phyloP scores from a whole-genome alignment of 352 stramenopile genomes.

The Phytophthora nicotianae region DNA sequence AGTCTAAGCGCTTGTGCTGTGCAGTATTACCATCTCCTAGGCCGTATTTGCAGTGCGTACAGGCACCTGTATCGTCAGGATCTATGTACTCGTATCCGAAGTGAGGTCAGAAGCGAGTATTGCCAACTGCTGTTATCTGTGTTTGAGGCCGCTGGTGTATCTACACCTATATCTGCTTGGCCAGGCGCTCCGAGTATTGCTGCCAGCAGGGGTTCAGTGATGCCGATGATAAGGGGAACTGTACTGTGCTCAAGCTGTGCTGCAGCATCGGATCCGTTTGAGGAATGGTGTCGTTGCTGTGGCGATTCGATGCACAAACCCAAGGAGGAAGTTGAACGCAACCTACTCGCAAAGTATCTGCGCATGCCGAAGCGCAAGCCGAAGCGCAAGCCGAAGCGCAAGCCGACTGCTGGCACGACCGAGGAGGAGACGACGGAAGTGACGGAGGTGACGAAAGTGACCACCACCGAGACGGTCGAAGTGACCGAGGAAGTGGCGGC shows the following conservation, averaged over 20 bases:
- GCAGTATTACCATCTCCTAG: conserved; percentile 43
- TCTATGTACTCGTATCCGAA: conserved; percentile 34
- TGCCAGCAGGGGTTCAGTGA: too few relatives aligned
- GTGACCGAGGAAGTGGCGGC: too few relatives aligned
- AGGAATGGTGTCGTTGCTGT: not conserved
- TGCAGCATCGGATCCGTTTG: not conserved
- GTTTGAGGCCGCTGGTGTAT: conserved; percentile 18
- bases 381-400: too few relatives aligned
- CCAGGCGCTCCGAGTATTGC: too few relatives aligned
- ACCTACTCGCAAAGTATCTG: not conserved
- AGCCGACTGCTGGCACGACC: too few relatives aligned
- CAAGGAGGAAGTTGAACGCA: not conserved
- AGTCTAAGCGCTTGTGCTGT: conserved; percentile 29
- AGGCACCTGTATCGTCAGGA: conserved; percentile 53
- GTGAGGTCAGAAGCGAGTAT: conserved; percentile 33
- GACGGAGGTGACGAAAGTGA: too few relatives aligned
- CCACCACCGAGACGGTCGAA: too few relatives aligned
- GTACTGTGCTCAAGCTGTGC: not conserved
- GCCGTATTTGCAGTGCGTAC: conserved; percentile 45
- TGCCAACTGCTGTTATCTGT: conserved; percentile 25
- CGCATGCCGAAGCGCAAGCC: too few relatives aligned
- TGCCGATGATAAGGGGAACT: not conserved
- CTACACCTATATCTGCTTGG: too few relatives aligned
- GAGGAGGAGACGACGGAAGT: too few relatives aligned
- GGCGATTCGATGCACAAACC: not conserved